Percentiles rank a stretch among this genome's conserved stretches.
Conservation (phyloP, 225 moss, liverwort and hornwort species). For the Pleurozium schreberi region DNA sequence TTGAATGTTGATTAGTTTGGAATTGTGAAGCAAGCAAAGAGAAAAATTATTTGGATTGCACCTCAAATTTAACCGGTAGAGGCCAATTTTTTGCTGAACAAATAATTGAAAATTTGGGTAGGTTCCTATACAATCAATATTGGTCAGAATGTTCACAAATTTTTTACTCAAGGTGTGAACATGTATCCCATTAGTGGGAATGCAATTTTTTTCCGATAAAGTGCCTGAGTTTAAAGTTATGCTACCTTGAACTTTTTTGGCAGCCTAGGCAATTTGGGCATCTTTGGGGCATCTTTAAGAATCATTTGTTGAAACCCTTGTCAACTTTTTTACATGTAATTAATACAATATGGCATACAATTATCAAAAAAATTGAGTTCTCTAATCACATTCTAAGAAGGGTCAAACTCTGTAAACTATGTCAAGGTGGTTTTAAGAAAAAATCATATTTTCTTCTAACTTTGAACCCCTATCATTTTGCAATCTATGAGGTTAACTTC, state of each 20-base stretch:
- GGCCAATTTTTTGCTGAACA: rapidly evolving
- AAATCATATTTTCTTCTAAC: neutral
- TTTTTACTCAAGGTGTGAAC: neutral
- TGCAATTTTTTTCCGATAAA: rapidly evolving
- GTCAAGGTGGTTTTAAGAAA: rapidly evolving
- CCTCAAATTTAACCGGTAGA: neutral
- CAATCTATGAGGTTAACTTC: neutral
- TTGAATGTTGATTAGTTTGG: neutral
- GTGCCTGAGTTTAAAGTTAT: rapidly evolving
- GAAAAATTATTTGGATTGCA: neutral
- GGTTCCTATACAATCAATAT: neutral
- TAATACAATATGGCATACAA: neutral
- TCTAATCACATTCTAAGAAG: neutral
- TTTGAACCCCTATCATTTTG: neutral
- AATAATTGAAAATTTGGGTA: rapidly evolving
- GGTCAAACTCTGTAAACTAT: neutral
- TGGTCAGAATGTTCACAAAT: rapidly evolving
- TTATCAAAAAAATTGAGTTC: neutral
- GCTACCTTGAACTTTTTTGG: rapidly evolving
- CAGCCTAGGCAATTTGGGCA: neutral
- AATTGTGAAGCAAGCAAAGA: neutral
- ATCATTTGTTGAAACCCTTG: neutral
- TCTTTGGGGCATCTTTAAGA: neutral
- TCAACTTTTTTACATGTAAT: neutral
- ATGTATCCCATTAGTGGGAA: rapidly evolving